Conservation (phyloP, 1,139 yeast species). For the Hemisphaericaspora xylanilytica region DNA sequence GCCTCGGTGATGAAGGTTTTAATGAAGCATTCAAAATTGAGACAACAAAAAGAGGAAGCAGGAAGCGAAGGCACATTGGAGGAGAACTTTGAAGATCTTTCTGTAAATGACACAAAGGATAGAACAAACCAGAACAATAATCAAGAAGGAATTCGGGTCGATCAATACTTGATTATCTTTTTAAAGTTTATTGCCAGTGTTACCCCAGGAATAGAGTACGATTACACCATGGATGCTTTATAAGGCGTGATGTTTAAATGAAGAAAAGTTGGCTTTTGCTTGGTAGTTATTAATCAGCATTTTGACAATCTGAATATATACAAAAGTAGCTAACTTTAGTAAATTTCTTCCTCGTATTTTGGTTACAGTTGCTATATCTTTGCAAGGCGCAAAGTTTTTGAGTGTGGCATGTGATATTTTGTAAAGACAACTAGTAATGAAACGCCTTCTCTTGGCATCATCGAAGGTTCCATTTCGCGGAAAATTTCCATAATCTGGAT, state of each 20-base stretch:
- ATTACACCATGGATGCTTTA: slow-evolving; percentile 90
- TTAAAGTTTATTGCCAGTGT: slow-evolving; percentile 94
- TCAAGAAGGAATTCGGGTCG: slow-evolving; percentile 60
- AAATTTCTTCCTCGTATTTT: too few relatives aligned
- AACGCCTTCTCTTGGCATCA: too few relatives aligned
- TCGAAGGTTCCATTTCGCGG: too few relatives aligned
- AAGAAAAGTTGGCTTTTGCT: neutral
- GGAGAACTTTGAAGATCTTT: slow-evolving; percentile 13
- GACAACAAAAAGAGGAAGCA: slow-evolving; percentile 18
- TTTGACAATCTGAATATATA: neutral
- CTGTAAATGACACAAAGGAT: slow-evolving; percentile 24
- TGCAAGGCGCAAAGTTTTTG: too few relatives aligned
- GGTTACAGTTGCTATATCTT: too few relatives aligned
- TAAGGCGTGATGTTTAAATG: slow-evolving; percentile 18
- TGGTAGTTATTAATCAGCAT: too few relatives aligned
- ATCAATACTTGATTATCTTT: slow-evolving; percentile 84
- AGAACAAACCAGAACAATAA: slow-evolving; percentile 39
- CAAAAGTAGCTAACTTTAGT: neutral
- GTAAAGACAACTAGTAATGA: too few relatives aligned
- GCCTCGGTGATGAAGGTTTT: slow-evolving; percentile 90
- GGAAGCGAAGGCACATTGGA: slow-evolving; percentile 23
- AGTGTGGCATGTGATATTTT: too few relatives aligned
- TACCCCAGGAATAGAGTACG: slow-evolving; percentile 96
- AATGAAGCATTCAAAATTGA: slow-evolving; percentile 51
- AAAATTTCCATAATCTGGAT: too few relatives aligned